Base-by-base conservation (phyloP, 2,329 filamentous ascomycete genomes). In the Fusarium paranaense region DNA sequence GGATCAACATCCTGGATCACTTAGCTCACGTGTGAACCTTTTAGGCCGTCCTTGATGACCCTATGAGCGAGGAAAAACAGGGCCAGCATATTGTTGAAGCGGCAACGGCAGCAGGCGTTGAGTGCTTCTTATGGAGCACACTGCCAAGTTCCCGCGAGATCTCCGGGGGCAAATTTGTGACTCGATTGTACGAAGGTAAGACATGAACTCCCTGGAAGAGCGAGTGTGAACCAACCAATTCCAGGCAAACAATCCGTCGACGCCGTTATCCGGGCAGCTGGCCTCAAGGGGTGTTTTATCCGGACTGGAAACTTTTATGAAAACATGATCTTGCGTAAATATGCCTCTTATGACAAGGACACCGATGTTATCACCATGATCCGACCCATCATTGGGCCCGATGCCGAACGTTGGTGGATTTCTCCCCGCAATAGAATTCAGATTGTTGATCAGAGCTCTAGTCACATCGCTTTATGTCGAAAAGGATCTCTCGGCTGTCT, bases 1-100 rank as follows among this genome's bases (percentile, higher is more conserved):
- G 2, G 7, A 3, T 33, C 16, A 11, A 10, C 6, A 14, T 32
- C 10, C 10, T 8, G 2, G 30, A 32, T 8, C 5, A 6, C n/a
- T 14, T 65, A 18, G 58, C 47, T 22, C 32, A 57, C 2, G n/a
- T 37, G n/a, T 57, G 6, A 13, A 20, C 18, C 10, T n/a, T 22
- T 25, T 8, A 71, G 69, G 22, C 54, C 18, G 69, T 71, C 3
- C 66, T 71, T 10, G 69, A 71, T 35, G 69, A 71, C 27, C 69
- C 69, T 5, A 71, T 71, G 69, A 71, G 69, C 6, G 69, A 71
- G 22, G 69, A 71, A 54, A 71, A 69, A 18, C 69, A 71, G 45
- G 69, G 69, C 1, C 57, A 71, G 42, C 69, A 71, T 47, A 71
- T 71, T 9, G 66, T 71, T 4, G 66, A 71, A 69, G 69, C 66